Conservation (phyloP, 2,329 filamentous ascomycete genomes). For the Pseudogymnoascus sp. region DNA sequence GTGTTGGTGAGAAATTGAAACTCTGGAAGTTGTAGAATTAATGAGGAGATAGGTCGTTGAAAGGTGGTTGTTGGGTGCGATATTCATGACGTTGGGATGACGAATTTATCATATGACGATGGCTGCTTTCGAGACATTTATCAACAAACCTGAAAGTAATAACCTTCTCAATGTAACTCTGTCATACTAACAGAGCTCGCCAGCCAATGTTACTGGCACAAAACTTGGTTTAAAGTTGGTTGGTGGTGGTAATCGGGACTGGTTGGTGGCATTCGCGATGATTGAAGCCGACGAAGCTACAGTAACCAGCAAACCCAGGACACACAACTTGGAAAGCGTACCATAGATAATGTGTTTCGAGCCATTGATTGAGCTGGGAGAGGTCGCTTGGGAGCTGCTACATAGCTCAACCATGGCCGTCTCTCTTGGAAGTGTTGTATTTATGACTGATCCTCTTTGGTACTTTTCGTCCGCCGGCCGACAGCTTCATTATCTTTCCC, state of each 20-base stretch:
- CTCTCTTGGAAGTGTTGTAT: background rate
- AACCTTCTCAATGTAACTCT: background rate
- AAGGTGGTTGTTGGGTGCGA: background rate
- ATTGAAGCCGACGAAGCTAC: background rate
- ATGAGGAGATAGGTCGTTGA: background rate
- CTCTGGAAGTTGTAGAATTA: background rate
- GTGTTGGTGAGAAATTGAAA: background rate
- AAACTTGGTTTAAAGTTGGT: background rate
- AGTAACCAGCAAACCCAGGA: background rate
- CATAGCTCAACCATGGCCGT: background rate
- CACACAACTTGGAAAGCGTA: background rate
- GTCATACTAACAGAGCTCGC: background rate
- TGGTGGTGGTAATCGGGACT: background rate
- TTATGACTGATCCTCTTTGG: background rate
- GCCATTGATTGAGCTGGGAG: background rate
- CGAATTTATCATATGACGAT: conserved; percentile 6
- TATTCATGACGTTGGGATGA: conserved; percentile 7
- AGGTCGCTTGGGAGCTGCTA: background rate
- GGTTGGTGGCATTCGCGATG: background rate
- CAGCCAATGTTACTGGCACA: background rate
- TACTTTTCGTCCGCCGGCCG: background rate
- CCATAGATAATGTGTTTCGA: background rate
- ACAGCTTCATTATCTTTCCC: background rate
- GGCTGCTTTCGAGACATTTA: background rate
- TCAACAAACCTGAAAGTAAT: background rate